A percentile compares a stretch with the other conserved stretches of the same genome.
Conservation (phyloP, 1,284 basidiomycete species). For the Omphalotus olearius region DNA sequence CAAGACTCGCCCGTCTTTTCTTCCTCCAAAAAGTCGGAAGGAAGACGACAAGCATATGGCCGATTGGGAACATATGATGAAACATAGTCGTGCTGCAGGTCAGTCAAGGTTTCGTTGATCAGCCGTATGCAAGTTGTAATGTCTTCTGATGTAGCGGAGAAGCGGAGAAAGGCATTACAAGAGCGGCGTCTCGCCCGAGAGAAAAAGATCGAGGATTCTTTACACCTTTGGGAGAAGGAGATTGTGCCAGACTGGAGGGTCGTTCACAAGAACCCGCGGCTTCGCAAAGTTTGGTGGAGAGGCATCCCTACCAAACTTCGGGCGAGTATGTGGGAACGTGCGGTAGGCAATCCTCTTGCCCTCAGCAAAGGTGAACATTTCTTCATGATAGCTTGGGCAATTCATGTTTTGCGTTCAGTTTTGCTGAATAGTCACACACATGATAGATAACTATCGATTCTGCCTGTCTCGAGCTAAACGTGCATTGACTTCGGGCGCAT, state of each 20-base stretch:
- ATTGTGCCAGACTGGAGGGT: conserved; percentile 83
- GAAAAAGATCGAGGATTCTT: conserved; percentile 62
- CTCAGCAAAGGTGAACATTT: conserved; percentile 70
- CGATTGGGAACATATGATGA: conserved; percentile 94
- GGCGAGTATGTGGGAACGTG: conserved; percentile 83
- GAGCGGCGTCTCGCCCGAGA: conserved; percentile 68
- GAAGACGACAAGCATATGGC: conserved; percentile 86
- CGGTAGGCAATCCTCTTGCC: conserved; percentile 86
- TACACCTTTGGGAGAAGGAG: conserved; percentile 73
- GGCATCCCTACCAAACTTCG: conserved; percentile 88
- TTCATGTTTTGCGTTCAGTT: conserved; percentile 14
- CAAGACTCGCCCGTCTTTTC: conserved; percentile 73
- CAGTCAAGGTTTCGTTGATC: conserved; percentile 22
- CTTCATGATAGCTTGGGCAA: conserved; percentile 8
- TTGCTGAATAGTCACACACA: neutral
- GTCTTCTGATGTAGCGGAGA: conserved; percentile 51
- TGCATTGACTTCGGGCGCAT: conserved; percentile 66
- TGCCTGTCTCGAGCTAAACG: conserved; percentile 74
- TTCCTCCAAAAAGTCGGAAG: conserved; percentile 79
- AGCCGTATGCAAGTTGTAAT: neutral
- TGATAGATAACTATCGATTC: conserved; percentile 70
- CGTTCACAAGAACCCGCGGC: conserved; percentile 57
- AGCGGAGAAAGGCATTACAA: conserved; percentile 56
- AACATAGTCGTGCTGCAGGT: conserved; percentile 70
- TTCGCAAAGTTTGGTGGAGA: conserved; percentile 87